phyloP scores from a whole-genome alignment of 2,329 filamentous ascomycete genomes.

The Ilyonectria robusta region DNA sequence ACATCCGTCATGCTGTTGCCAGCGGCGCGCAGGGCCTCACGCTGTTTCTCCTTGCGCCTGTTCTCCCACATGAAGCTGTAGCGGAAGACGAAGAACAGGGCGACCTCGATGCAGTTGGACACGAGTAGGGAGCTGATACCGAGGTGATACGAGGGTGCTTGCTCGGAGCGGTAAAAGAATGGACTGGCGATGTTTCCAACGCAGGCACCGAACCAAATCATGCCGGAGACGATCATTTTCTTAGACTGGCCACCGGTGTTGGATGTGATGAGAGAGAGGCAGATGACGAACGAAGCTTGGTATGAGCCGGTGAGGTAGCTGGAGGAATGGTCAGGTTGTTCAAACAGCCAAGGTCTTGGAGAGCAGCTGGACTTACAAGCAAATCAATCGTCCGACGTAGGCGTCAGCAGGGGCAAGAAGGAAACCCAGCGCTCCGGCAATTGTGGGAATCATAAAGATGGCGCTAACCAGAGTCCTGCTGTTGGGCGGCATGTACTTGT shows the following conservation, averaged over 20 bases:
- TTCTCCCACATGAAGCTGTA: conserved; percentile 59
- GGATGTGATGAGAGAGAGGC: conserved; percentile 62
- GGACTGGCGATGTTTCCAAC: conserved; percentile 74
- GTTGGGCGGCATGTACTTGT: conserved; percentile 59
- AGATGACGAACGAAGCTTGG: conserved; percentile 57
- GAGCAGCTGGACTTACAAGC: conserved; percentile 56
- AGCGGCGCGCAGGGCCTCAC: conserved; percentile 48
- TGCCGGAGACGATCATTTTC: conserved; percentile 74
- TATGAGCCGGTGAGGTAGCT: conserved; percentile 56
- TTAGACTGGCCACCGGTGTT: conserved; percentile 72
- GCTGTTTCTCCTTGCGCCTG: conserved; percentile 53
- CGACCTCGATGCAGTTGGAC: conserved; percentile 56
- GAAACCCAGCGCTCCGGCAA: conserved; percentile 71
- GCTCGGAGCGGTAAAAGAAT: conserved; percentile 72
- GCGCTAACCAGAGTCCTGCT: conserved; percentile 67
- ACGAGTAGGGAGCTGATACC: conserved; percentile 61
- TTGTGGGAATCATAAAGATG: conserved; percentile 71
- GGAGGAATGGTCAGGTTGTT: background rate
- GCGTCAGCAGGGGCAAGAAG: conserved; percentile 65
- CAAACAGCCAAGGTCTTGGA: background rate
- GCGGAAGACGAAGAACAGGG: conserved; percentile 56
- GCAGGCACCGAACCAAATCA: conserved; percentile 72
- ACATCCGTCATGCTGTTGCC: conserved; percentile 44
- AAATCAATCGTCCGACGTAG: conserved; percentile 68
- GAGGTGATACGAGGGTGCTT: conserved; percentile 59